Evolutionary conservation across 2,329 filamentous ascomycete genomes (phyloP), one percentile per base, ranked within the genome.

Genomic region (Cadophora malorum): DNA sequence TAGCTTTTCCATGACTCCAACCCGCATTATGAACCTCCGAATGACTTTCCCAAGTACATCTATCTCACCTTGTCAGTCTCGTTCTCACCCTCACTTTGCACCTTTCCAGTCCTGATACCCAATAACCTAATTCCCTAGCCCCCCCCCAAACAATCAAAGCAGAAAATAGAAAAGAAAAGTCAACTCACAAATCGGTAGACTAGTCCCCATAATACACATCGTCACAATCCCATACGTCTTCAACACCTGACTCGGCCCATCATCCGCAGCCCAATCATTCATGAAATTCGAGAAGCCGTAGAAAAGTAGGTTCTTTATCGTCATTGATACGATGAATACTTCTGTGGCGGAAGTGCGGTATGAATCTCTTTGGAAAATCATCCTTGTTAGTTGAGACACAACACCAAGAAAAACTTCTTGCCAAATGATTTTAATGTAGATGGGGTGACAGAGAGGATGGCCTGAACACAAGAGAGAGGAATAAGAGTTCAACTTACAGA

Each of bases 161-260:
- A n/a, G n/a, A n/a, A n/a, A n/a, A n/a, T n/a, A 45, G 16, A 45
- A 45, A 16, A 7, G 38, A 41, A 8, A 49, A 8, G 3, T 19
- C 8, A 21, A 49, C 45, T 49, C 19, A 49, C 45, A 49, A 9
- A 49, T 12, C 6, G n/a, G 19, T 8, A 49, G 2, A 9, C 45
- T 49, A 8, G 45, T 21, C 19, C 5, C 45, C 45, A 49, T 49
- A 14, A 49, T 49, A 49, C 45, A 49, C n/a, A 49, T 21, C 45
- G 45, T 49, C 45, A 49, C 45, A n/a, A 49, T 21, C 45, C 45
- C 45, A 49, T 49, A 49, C 19, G 45, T 49, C n/a, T 21, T n/a
- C 45, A 49, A 49, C 8, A 49, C 45, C 19, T 49, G 5, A 6
- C 45, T 49, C 5, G 45, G 19, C 19, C 45, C 45, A 21, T 49